A percentile compares a stretch with the other conserved stretches of the same genome.
These are phyloP conservation scores for Penicillium oxalicum DNA, from an alignment of 2,329 filamentous ascomycete genomes.

Conservation along the genomic window DNA sequence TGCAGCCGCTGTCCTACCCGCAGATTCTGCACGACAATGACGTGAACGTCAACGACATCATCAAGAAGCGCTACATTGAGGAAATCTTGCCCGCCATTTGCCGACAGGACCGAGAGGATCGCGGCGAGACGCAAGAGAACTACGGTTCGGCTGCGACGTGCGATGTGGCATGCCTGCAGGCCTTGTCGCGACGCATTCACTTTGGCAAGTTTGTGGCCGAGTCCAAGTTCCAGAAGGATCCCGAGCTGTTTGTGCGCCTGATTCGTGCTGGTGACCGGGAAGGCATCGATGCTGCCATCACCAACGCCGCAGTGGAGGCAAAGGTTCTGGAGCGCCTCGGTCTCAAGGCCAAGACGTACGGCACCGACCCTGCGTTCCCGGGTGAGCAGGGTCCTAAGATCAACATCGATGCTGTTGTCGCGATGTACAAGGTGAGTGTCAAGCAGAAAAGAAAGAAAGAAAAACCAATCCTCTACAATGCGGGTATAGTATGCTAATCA, in stretches of 20 bases:
- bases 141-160: slow-evolving; percentile 89
- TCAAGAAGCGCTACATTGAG: slow-evolving; percentile 78
- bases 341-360: slow-evolving; percentile 89
- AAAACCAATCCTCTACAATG: neutral
- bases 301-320: slow-evolving; percentile 79
- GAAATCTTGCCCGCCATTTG: slow-evolving; percentile 80
- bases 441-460: too few species aligned
- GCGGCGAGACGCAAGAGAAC: slow-evolving; percentile 84
- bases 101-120: slow-evolving; percentile 65
- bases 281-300: slow-evolving; percentile 85
- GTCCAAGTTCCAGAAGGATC: slow-evolving; percentile 82
- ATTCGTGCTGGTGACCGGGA: slow-evolving; percentile 74
- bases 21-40: slow-evolving; percentile 78
- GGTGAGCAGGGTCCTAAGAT: slow-evolving; percentile 61
- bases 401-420: slow-evolving; percentile 81
- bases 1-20: slow-evolving; percentile 85
- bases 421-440: slow-evolving; percentile 63
- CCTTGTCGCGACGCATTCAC: slow-evolving; percentile 83
- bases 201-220: slow-evolving; percentile 99
- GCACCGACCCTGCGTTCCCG: slow-evolving; percentile 70
- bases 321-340: slow-evolving; percentile 82
- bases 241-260: slow-evolving; percentile 70
- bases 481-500: neutral
- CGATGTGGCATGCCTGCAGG: slow-evolving; percentile 85
- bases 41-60: slow-evolving; percentile 82